Conservation (phyloP, 2,329 filamentous ascomycete species). For the Diaporthe batatas region DNA sequence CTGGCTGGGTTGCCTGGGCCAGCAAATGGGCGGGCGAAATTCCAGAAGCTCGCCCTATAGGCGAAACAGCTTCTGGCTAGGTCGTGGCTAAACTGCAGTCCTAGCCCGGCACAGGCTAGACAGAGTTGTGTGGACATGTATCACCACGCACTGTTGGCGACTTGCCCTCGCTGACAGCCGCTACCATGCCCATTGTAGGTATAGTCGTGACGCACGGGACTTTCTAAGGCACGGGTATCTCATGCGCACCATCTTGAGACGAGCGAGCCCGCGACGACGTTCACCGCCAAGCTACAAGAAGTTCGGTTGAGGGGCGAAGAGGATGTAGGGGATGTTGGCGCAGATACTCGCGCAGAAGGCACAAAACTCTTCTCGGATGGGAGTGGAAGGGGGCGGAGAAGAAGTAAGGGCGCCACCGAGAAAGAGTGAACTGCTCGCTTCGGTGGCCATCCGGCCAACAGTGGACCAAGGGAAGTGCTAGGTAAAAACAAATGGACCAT, state of each 20-base stretch:
- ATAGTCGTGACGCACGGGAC: constrained; percentile 22
- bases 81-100: neutral
- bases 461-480: neutral
- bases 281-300: neutral
- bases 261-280: neutral
- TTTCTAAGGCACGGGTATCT: neutral
- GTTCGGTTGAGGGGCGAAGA: neutral
- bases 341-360: neutral
- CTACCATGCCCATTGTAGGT: constrained; percentile 28
- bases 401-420: neutral
- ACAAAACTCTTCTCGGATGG: neutral
- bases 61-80: constrained; percentile 13
- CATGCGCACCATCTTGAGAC: neutral
- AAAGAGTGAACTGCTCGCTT: neutral
- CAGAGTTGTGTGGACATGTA: neutral
- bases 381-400: too few species aligned
- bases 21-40: constrained; percentile 24
- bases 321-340: neutral
- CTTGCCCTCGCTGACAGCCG: constrained; percentile 8
- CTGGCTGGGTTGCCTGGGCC: constrained; percentile 8
- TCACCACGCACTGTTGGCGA: neutral
- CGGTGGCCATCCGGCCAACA: neutral
- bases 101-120: neutral
- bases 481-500: neutral
- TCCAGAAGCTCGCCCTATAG: constrained; percentile 16